These are phyloP conservation scores for Paecilomyces variotii DNA, from an alignment of 2,329 filamentous ascomycete species.

Conservation along the genomic window DNA sequence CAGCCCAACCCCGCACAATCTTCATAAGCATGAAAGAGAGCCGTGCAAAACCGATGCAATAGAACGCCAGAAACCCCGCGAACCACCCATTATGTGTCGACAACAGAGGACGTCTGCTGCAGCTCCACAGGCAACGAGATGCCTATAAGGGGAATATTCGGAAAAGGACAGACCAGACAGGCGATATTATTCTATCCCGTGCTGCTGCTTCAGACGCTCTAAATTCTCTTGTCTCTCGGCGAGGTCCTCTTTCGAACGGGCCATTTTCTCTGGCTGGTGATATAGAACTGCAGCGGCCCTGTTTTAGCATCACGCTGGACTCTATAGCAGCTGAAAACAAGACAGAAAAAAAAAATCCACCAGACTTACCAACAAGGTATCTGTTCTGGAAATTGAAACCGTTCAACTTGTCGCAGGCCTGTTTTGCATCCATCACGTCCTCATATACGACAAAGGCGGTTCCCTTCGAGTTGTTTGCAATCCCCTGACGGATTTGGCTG, in stretches of 20 bases:
- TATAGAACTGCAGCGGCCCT: constrained; percentile 50
- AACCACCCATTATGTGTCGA: constrained; percentile 22
- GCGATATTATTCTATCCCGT: constrained; percentile 85
- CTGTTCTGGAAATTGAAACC: constrained; percentile 99
- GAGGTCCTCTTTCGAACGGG: constrained; percentile 85
- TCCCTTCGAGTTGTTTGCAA: constrained; percentile 93
- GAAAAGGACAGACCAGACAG: constrained; percentile 17
- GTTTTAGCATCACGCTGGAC: constrained; percentile 16
- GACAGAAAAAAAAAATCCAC: no score
- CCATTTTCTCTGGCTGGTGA: constrained; percentile 71
- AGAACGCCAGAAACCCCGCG: constrained; percentile 34
- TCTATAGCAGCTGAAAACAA: no score
- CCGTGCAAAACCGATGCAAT: constrained; percentile 18
- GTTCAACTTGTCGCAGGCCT: constrained; percentile 98
- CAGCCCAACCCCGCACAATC: constrained; percentile 8
- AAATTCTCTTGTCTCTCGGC: constrained; percentile 91
- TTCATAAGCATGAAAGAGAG: constrained; percentile 19
- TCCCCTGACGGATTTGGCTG: constrained; percentile 97
- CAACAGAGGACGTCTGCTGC: constrained; percentile 20
- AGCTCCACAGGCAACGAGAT: constrained; percentile 22
- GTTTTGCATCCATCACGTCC: constrained; percentile 97
- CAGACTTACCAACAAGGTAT: constrained; percentile 83
- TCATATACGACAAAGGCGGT: constrained; percentile 99
- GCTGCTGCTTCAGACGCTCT: constrained; percentile 95
- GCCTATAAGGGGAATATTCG: constrained; percentile 23